A percentile compares a stretch with the other conserved stretches of the same genome.
Conservation (phyloP, 1,139 yeast genomes). For the Williopsis jadinii region DNA sequence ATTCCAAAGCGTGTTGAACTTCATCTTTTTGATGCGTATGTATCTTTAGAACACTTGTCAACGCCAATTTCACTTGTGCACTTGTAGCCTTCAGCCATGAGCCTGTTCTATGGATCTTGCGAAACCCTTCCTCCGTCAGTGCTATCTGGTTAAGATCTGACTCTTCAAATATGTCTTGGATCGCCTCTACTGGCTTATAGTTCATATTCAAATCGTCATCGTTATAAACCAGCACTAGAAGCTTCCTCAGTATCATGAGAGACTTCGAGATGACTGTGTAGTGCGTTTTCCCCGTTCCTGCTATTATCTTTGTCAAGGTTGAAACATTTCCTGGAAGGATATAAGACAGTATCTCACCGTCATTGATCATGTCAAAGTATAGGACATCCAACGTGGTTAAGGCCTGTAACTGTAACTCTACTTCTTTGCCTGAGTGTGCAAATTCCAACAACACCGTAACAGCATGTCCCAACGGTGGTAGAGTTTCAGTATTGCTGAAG, state of each 20-base stretch:
- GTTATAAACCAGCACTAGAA: conserved; percentile 33
- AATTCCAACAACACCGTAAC: conserved; percentile 38
- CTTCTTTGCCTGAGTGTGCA: conserved; percentile 21
- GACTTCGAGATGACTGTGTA: conserved; percentile 32
- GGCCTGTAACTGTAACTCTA: conserved; percentile 29
- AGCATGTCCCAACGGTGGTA: conserved; percentile 42
- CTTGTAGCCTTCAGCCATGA: conserved; percentile 64
- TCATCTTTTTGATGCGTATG: conserved; percentile 25
- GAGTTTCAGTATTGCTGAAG: conserved; percentile 28
- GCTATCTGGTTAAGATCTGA: conserved; percentile 15
- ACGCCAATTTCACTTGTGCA: conserved; percentile 39
- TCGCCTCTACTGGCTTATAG: conserved; percentile 12
- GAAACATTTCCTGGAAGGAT: conserved; percentile 56
- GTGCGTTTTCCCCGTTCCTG: conserved; percentile 32
- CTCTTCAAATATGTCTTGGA: conserved; percentile 12
- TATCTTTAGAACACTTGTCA: conserved; percentile 16
- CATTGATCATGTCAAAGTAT: conserved; percentile 28
- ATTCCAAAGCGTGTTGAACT: conserved; percentile 26
- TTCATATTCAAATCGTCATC: conserved; percentile 31
- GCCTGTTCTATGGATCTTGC: conserved; percentile 38
- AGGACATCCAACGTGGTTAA: conserved; percentile 30
- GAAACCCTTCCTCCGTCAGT: conserved; percentile 14
- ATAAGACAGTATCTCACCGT: conserved; percentile 46
- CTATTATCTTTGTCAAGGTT: conserved; percentile 35
- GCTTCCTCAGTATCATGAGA: conserved; percentile 26